Evolutionary conservation across 768 basidiomycete species (phyloP).

Genomic region (Multifurca ochricompacta): DNA sequence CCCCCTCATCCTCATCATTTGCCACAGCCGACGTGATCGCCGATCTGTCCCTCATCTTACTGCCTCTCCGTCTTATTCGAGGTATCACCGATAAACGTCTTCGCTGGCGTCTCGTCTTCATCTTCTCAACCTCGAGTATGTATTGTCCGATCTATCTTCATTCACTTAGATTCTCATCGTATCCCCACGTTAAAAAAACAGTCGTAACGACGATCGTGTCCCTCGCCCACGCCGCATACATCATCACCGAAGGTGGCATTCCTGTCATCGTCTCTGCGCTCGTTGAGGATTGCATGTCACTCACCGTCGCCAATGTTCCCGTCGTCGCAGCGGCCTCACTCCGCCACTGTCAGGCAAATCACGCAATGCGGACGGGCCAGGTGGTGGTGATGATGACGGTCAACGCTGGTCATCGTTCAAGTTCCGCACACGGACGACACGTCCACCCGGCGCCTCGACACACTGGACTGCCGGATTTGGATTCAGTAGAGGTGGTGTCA

Average conservation of each 20-base stretch:
- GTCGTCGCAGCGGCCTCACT: slow-evolving; percentile 18
- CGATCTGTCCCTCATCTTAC: slow-evolving; percentile 37
- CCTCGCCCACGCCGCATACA: slow-evolving; percentile 26
- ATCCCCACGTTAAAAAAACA: not conserved
- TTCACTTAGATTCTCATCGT: not conserved
- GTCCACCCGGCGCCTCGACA: not conserved
- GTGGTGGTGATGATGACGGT: slow-evolving; percentile 14
- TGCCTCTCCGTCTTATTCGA: slow-evolving; percentile 40
- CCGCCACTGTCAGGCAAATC: not conserved
- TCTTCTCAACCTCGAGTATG: slow-evolving; percentile 47
- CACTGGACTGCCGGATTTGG: not conserved
- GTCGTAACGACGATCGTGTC: slow-evolving; percentile 27
- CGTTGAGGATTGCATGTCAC: slow-evolving; percentile 25
- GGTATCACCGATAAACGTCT: slow-evolving; percentile 34
- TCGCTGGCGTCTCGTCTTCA: slow-evolving; percentile 37
- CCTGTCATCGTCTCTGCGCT: slow-evolving; percentile 28
- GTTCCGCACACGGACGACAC: slow-evolving; percentile 17
- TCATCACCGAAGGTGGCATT: slow-evolving; percentile 24
- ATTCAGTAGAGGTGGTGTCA: not conserved
- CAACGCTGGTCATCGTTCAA: slow-evolving; percentile 21
- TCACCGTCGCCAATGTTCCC: slow-evolving; percentile 14
- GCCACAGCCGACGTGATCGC: slow-evolving; percentile 42
- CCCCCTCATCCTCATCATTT: accelerated
- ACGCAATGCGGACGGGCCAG: not conserved
- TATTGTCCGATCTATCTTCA: not conserved